Conservation (phyloP, 2,329 filamentous ascomycete genomes). For the Phaeosphaeriaceae sp. region DNA sequence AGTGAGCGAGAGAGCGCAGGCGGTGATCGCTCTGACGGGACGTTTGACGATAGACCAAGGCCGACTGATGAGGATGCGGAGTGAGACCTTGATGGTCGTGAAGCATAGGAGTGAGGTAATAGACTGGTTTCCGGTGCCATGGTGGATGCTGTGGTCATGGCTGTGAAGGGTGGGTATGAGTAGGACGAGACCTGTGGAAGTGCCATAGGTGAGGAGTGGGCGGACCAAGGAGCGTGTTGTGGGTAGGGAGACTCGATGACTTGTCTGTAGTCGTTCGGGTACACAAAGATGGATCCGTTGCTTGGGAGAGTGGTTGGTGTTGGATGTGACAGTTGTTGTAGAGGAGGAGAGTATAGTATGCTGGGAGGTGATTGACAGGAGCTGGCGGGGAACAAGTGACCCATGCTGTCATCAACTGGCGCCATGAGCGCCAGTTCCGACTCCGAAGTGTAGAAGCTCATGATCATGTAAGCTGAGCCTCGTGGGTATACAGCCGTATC, state of each 20-base stretch:
- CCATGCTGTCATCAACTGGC: slow-evolving; percentile 39
- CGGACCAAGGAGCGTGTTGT: slow-evolving; percentile 40
- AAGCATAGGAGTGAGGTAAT: slow-evolving; percentile 26
- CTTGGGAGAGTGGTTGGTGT: slow-evolving; percentile 30
- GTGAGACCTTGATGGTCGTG: slow-evolving; percentile 42
- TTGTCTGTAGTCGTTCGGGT: slow-evolving; percentile 38
- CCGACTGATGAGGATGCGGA: slow-evolving; percentile 42
- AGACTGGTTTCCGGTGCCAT: slow-evolving; percentile 36
- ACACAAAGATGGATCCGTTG: slow-evolving; percentile 35
- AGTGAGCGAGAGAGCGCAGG: slow-evolving; percentile 45
- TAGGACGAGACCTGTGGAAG: slow-evolving; percentile 41
- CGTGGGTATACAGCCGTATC: neutral
- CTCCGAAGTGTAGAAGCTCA: slow-evolving; percentile 45
- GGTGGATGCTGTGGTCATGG: slow-evolving; percentile 31
- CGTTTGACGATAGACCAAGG: slow-evolving; percentile 34
- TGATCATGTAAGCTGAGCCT: slow-evolving; percentile 27
- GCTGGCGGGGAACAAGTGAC: slow-evolving; percentile 45
- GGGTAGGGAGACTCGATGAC: slow-evolving; percentile 44
- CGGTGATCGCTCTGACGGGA: slow-evolving; percentile 37
- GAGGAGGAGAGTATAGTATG: slow-evolving; percentile 47
- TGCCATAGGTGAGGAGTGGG: slow-evolving; percentile 36
- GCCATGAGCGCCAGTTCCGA: slow-evolving; percentile 47
- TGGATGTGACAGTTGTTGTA: slow-evolving; percentile 40
- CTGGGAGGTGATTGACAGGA: slow-evolving; percentile 46
- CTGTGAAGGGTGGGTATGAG: slow-evolving; percentile 42